A percentile compares a stretch with the other conserved stretches of the same genome.
These are phyloP conservation scores for Paramyrothecium roridum DNA, from an alignment of 2,329 filamentous ascomycete species.

Conservation along the genomic window DNA sequence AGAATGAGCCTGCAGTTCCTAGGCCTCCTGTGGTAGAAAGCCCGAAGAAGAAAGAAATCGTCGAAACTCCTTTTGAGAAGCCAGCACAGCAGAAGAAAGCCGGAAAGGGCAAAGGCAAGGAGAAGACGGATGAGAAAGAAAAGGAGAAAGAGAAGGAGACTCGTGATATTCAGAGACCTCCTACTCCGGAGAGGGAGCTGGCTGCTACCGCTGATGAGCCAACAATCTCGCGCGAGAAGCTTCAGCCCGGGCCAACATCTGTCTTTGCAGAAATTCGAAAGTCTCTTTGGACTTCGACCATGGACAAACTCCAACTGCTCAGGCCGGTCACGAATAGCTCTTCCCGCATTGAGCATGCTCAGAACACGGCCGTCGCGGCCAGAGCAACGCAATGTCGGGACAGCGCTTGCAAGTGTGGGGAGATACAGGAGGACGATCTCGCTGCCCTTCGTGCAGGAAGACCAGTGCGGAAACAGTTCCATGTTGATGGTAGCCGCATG, in stretches of 20 bases:
- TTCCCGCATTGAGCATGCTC: slow-evolving; percentile 21
- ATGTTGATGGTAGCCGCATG: slow-evolving; percentile 61
- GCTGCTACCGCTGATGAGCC: slow-evolving; percentile 12
- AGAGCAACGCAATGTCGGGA: slow-evolving; percentile 31
- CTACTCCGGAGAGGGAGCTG: slow-evolving; percentile 12
- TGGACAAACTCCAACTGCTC: slow-evolving; percentile 33
- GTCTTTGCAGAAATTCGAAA: slow-evolving; percentile 32
- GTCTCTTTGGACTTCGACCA: slow-evolving; percentile 24
- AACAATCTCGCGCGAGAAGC: slow-evolving; percentile 18
- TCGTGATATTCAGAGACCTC: slow-evolving; percentile 2
- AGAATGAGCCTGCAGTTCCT: slow-evolving; percentile 7
- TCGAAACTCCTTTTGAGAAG: slow-evolving; percentile 21
- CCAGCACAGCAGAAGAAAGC: slow-evolving; percentile 24
- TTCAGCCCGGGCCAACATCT: slow-evolving; percentile 25
- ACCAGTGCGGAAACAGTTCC: slow-evolving; percentile 55
- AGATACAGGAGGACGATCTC: slow-evolving; percentile 48
- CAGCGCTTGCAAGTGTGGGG: slow-evolving; percentile 33
- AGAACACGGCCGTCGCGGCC: slow-evolving; percentile 11
- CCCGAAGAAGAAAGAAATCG: slow-evolving; percentile 9
- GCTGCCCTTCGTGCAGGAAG: slow-evolving; percentile 51
- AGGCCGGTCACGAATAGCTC: slow-evolving; percentile 27
- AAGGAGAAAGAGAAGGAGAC: slow-evolving; percentile 4
- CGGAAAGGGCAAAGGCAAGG: slow-evolving; percentile 25
- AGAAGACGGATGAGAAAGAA: slow-evolving; percentile 12
- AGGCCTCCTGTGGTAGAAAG: slow-evolving; percentile 4